Base-by-base conservation (phyloP, 768 basidiomycete species). In the button mushroom (Agaricus bisporus) region DNA sequence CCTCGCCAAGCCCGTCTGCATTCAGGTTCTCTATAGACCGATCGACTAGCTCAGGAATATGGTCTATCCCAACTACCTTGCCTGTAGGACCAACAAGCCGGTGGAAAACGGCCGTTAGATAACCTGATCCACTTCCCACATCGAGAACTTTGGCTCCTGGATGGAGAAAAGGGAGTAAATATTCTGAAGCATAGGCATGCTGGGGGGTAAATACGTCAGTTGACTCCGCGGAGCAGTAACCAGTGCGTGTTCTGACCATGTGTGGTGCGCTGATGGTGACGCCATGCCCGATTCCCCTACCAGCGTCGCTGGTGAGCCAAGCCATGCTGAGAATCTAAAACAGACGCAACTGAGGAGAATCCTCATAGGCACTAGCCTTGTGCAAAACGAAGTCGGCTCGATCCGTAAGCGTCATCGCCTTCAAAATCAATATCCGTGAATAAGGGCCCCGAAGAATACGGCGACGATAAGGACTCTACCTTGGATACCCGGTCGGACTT, bases 211-310 rank as follows among this genome's bases (percentile, higher is more conserved):
- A 41, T 37, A 12, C 32, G 22, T 45, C n/a, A 37, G 39, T 26
- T 9, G 39, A 20, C 25, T 38, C 36, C 44, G 45, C 38, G 26
- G 45, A 7, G 22, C 18, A 29, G 41, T 28, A 9, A 38, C 17
- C 17, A 9, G 43, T n/a, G 18, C 25, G 26, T 5, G 28, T 39
- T 62, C 64, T 49, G n/a, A 86, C 88, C 95, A 98, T 98, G 65
- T 99, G 95, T 1, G 95, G 95, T 0, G 95, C 95, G 37, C 88
- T 91, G 57, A 99, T 98, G 0, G 95, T 99, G 12, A 94, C 95
- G 11, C 83, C 85, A 62, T 87, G 79, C 2, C 89, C 88, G 48
- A 94, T 93, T 15, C 75, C 56, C 65, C 88, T 89, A 61, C 35
- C 56, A 56, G n/a, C 39, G 29, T 35, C 18, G 11, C 15, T 39